Percentiles rank a stretch among this genome's conserved stretches.
Evolutionary conservation across 306 rosid species (phyloP).

Genomic region (Prunus padus): DNA sequence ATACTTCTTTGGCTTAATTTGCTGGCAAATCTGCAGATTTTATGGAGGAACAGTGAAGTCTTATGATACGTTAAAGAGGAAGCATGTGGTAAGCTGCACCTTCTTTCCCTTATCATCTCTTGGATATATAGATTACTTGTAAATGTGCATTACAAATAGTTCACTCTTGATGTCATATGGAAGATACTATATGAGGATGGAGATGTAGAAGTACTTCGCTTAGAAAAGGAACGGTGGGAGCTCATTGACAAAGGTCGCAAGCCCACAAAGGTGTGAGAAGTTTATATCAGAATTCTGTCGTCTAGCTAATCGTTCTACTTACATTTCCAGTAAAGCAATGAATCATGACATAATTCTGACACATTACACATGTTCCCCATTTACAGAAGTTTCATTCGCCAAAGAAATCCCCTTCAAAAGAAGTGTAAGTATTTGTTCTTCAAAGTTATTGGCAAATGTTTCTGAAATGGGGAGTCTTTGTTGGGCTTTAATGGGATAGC

Average conservation of each 20-base stretch:
- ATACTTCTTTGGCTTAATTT: slow-evolving; percentile 25
- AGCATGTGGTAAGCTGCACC: slow-evolving; percentile 83
- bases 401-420: slow-evolving; percentile 44
- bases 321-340: slow-evolving; percentile 23
- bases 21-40: slow-evolving; percentile 50
- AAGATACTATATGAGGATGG: slow-evolving; percentile 75
- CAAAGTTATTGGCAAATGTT: background rate
- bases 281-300: slow-evolving; percentile 22
- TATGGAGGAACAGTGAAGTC: slow-evolving; percentile 91
- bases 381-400: slow-evolving; percentile 67
- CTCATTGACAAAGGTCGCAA: slow-evolving; percentile 48
- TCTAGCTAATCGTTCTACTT: slow-evolving; percentile 18
- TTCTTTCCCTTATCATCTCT: slow-evolving; percentile 27
- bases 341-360: slow-evolving; percentile 35
- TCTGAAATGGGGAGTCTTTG: background rate
- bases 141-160: background rate
- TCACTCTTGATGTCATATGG: slow-evolving; percentile 32
- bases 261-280: slow-evolving; percentile 41
- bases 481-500: background rate
- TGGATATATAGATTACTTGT: slow-evolving; percentile 13
- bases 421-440: slow-evolving; percentile 47
- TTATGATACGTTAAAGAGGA: slow-evolving; percentile 65
- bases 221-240: slow-evolving; percentile 66
- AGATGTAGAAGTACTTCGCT: slow-evolving; percentile 59
- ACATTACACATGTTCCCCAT: slow-evolving; percentile 18